phyloP scores from a whole-genome alignment of 2,329 filamentous ascomycete species.

The Fusarium paranaense region DNA sequence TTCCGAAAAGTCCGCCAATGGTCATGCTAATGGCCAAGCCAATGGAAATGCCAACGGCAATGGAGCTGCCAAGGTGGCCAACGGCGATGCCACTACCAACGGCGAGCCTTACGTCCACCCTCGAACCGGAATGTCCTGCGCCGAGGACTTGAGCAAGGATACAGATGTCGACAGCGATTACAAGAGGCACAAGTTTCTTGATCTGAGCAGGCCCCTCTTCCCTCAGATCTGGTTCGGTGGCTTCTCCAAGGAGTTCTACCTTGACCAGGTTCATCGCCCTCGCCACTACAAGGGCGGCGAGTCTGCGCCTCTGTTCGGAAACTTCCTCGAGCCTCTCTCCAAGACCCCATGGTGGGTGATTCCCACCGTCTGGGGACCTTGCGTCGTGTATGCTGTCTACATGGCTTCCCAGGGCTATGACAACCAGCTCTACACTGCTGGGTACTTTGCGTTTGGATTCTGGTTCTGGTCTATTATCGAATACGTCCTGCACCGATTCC shows the following conservation, averaged over 20 bases:
- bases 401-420: slow-evolving; percentile 72
- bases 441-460: slow-evolving; percentile 78
- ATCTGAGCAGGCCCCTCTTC: slow-evolving; percentile 85
- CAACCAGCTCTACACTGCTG: slow-evolving; percentile 58
- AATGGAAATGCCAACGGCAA: slow-evolving; percentile 48
- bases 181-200: slow-evolving; percentile 92
- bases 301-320: slow-evolving; percentile 94
- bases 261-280: slow-evolving; percentile 94
- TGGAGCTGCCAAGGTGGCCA: slow-evolving; percentile 40
- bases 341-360: slow-evolving; percentile 96
- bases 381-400: slow-evolving; percentile 77
- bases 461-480: slow-evolving; percentile 90
- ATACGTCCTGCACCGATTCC: slow-evolving; percentile 86
- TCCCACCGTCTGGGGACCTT: slow-evolving; percentile 87
- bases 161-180: slow-evolving; percentile 83
- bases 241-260: slow-evolving; percentile 95
- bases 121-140: slow-evolving; percentile 88
- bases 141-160: slow-evolving; percentile 86
- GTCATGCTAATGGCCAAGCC: slow-evolving; percentile 45
- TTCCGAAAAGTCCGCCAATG: slow-evolving; percentile 62
- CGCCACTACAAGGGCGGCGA: slow-evolving; percentile 94
- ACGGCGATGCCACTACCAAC: slow-evolving; percentile 44
- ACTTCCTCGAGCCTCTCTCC: slow-evolving; percentile 97
- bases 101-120: slow-evolving; percentile 59
- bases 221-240: slow-evolving; percentile 89